phyloP scores from a whole-genome alignment of 306 rosid species.

The Dryas octopetala region DNA sequence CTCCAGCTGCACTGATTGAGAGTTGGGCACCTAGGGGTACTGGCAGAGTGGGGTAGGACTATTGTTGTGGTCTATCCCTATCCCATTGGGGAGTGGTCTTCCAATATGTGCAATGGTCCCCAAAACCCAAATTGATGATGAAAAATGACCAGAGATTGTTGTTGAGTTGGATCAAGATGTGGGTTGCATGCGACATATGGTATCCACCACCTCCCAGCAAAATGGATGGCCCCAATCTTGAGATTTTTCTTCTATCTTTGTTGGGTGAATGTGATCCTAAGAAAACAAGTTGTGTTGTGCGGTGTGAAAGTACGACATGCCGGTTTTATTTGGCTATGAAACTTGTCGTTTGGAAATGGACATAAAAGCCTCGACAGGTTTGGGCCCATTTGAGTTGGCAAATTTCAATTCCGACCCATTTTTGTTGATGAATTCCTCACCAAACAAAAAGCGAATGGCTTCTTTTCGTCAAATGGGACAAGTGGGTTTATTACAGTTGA shows the following conservation, averaged over 20 bases:
- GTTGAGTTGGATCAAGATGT: conserved; percentile 35
- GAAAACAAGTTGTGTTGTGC: neutral
- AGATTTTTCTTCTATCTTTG: conserved; percentile 4
- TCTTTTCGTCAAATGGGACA: neutral
- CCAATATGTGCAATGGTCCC: conserved; percentile 48
- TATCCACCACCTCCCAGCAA: conserved; percentile 28
- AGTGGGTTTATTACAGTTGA: neutral
- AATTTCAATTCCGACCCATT: neutral
- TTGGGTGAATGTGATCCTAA: conserved; percentile 3
- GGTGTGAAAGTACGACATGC: neutral
- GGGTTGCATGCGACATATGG: conserved; percentile 17
- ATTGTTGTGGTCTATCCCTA: conserved; percentile 28
- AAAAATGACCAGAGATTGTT: conserved; percentile 32
- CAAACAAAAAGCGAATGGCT: conserved; percentile 3
- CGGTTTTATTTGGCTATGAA: neutral
- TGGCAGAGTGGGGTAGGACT: conserved; percentile 36
- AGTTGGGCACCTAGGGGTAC: conserved; percentile 3
- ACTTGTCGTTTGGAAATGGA: neutral
- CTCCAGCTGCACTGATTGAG: conserved; percentile 23
- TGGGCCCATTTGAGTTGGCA: conserved; percentile 21
- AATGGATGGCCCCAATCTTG: conserved; percentile 16
- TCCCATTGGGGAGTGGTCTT: conserved; percentile 32
- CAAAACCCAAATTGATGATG: conserved; percentile 27
- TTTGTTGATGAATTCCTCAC: conserved; percentile 2
- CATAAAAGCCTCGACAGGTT: neutral